Evolutionary conservation across 352 stramenopile species (phyloP), one percentile per base, ranked within the genome.

Genomic region (Blastocystis sp.): DNA sequence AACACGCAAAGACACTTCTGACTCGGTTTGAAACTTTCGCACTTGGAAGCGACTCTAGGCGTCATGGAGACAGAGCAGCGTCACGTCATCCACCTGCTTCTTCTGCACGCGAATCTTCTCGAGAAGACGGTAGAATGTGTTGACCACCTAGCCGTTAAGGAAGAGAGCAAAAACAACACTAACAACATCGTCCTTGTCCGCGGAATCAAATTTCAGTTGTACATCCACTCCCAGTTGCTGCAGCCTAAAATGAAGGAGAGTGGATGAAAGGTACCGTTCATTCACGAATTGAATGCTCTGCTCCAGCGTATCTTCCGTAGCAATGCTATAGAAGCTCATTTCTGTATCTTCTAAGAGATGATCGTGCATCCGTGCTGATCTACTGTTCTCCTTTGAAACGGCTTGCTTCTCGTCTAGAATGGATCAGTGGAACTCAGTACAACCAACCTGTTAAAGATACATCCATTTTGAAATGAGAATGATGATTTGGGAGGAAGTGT

Each of bases 241-340:
- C 6, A 85, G 35, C 50, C 74, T 85, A 41, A 39, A 85, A 19
- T 29, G 26, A 0, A 51, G 0, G 19, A 1, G 12, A 55, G 55
- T 29, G 4, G 3, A 0, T 21, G 21, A 26, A 37, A 85, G 19
- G 66, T 45, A 85, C 74, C 74, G 51, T 55, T 85, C 74, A 85
- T 85, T 85, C 3, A 85, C 51, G 50, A 85, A 85, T 3, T 55
- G 45, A 24, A 85, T 85, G 29, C 74, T 85, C 74, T 85, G 74
- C 55, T 62, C 55, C 31, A 85, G 61, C 21, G 74, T 85, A 37
- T 85, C 74, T 55, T 33, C 33, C 24, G 74, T 55, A 50, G 74
- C 74, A 69, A 85, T 85, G 21, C 21, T 67, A 19, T 69, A 69
- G 6, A 63, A 16, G 31, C 50, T 45, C 26, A 37, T 85, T 33